Evolutionary conservation across 345 rosid genomes (phyloP), one percentile per base, ranked within the genome.

Genomic region (Durio zibethinus): DNA sequence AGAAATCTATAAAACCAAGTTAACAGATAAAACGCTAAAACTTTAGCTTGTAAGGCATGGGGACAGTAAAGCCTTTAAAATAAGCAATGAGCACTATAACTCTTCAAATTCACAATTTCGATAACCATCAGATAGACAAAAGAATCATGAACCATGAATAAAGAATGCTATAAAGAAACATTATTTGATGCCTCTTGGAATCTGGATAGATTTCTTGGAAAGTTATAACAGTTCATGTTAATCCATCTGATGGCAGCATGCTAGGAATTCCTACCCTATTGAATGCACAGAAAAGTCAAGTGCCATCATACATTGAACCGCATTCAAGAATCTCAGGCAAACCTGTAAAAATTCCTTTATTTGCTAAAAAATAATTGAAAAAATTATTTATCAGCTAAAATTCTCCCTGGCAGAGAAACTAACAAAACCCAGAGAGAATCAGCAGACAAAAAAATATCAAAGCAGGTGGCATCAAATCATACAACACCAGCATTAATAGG

Each of bases 341-440:
- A 52, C 31, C 62, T 33, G 31, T 35, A 21, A 72, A 60, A 72
- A 33, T 35, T 52, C 47, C 31, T 52, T 72, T 72, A 52, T 72
- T 72, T 52, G 62, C 42, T 33, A 20, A 52, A 72, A 50, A 52
- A 52, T 50, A 50, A 10, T 65, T 1, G 0, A 16, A 70, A 18
- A 70, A 70, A 47, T 7, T 8, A 20, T 27, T 29, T n/a, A 50
- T 31, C 18, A 72, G 43, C 75, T 52, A n/a, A 33, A 72, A n/a
- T 35, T 70, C 75, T 72, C 75, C 75, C 62, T n/a, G 75, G 75
- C 36, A 36, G n/a, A 72, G 75, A 72, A 72, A 52, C 60, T 71
- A 71, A 72, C 75, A 72, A 72, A 72, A 72, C 47, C 77, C 78
- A 82, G 77, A 72, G 80, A 72, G 45, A 59, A 10, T n/a, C 33